Percentiles rank a stretch among this genome's conserved stretches.
phyloP scores from a whole-genome alignment of 2,329 filamentous ascomycete species.

The Cladosporium sp. region DNA sequence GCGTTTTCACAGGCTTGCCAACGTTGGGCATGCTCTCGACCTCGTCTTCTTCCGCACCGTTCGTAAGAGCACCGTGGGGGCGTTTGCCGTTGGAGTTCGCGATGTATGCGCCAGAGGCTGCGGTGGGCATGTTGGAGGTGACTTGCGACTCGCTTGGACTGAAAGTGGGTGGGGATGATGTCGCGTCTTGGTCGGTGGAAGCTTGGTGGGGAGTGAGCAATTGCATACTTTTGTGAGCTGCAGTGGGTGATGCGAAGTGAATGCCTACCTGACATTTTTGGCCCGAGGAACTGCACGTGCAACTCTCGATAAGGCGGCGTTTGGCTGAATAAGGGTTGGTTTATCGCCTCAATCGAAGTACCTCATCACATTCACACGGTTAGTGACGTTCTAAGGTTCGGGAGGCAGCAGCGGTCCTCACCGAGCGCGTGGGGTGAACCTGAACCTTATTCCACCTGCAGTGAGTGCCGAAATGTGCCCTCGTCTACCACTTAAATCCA shows the following conservation, averaged over 20 bases:
- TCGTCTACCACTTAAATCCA: too few relatives aligned
- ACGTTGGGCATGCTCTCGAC: constrained; percentile 21
- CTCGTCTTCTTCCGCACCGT: constrained; percentile 27
- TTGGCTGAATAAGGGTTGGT: too few relatives aligned
- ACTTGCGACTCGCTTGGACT: constrained; percentile 49
- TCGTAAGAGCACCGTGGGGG: constrained; percentile 31
- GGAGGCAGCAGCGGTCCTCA: too few relatives aligned
- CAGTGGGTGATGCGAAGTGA: not conserved
- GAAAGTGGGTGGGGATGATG: constrained; percentile 34
- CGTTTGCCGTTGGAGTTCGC: constrained; percentile 36
- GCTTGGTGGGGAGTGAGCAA: constrained; percentile 31
- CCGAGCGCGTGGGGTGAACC: too few relatives aligned
- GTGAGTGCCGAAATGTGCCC: too few relatives aligned
- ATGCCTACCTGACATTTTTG: constrained; percentile 10
- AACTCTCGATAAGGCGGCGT: too few relatives aligned
- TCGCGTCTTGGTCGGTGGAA: constrained; percentile 33
- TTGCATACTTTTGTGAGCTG: too few relatives aligned
- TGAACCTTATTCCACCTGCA: too few relatives aligned
- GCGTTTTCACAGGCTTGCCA: constrained; percentile 22
- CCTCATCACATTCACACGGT: too few relatives aligned
- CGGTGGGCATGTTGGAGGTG: constrained; percentile 18
- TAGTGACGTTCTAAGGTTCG: too few relatives aligned
- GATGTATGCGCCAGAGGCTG: constrained; percentile 16
- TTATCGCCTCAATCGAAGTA: too few relatives aligned
- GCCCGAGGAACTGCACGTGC: not conserved